These are phyloP conservation scores for Globisporangium lucens DNA, from an alignment of 352 stramenopile species.

Conservation along the genomic window DNA sequence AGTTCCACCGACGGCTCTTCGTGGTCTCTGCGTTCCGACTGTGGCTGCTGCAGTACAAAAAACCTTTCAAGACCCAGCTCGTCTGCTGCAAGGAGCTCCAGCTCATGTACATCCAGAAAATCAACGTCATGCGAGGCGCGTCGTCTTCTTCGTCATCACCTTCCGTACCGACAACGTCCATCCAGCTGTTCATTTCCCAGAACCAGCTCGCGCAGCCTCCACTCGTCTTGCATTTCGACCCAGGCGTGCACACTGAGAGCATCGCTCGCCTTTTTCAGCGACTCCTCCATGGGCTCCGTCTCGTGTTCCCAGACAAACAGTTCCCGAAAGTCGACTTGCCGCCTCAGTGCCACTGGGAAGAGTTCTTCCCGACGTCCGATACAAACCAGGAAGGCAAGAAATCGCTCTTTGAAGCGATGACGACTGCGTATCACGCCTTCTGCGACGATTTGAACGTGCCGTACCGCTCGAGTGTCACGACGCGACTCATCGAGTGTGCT, in stretches of 20 bases:
- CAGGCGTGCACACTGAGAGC: constrained; percentile 48
- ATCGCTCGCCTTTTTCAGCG: constrained; percentile 55
- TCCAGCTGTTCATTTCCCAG: constrained; percentile 27
- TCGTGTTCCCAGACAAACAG: constrained; percentile 41
- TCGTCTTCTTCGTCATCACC: constrained; percentile 5
- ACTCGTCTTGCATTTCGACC: constrained; percentile 46
- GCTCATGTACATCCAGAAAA: constrained; percentile 40
- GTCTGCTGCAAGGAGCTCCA: constrained; percentile 33
- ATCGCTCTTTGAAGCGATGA: constrained; percentile 30
- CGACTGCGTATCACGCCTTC: constrained; percentile 52
- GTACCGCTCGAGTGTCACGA: constrained; percentile 45
- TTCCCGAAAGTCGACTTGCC: constrained; percentile 33
- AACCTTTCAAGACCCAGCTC: constrained; percentile 36
- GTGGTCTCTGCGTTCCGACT: constrained; percentile 57
- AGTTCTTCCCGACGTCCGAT: constrained; percentile 34
- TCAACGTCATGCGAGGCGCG: constrained; percentile 30
- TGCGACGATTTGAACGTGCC: constrained; percentile 53
- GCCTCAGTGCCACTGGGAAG: constrained; percentile 43
- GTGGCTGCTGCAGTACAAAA: constrained; percentile 48
- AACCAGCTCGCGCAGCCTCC: background rate
- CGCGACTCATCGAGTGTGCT: constrained; percentile 48
- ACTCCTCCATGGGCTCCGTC: constrained; percentile 37
- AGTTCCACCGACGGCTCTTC: constrained; percentile 46
- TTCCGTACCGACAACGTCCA: constrained; percentile 25
- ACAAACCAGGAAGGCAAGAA: background rate